Evolutionary conservation across 2,329 filamentous ascomycete species (phyloP).

Genomic region (Pseudohalonectria lignicola): DNA sequence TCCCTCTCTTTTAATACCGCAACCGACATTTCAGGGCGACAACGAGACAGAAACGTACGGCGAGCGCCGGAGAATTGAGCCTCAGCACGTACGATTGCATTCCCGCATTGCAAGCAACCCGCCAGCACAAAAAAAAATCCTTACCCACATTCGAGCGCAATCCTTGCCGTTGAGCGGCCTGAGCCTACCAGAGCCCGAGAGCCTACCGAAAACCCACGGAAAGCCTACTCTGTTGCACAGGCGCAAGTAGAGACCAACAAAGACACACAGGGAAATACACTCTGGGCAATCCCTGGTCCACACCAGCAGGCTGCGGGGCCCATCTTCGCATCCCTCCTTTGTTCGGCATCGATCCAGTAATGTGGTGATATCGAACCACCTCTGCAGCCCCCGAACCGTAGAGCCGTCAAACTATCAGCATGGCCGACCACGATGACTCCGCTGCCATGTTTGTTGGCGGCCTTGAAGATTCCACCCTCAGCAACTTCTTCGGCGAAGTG

Average conservation of each 20-base stretch:
- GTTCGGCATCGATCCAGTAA: neutral
- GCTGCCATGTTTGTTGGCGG: conserved; percentile 32
- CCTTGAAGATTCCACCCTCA: conserved; percentile 18
- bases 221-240: neutral
- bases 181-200: neutral
- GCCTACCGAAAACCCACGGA: neutral
- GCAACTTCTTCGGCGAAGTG: conserved; percentile 4
- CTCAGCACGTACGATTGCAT: conserved; percentile 3
- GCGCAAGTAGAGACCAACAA: no score
- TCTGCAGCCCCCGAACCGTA: conserved; percentile 1
- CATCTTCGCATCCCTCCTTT: no score
- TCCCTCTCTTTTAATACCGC: neutral
- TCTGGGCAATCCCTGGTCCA: no score
- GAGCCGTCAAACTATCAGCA: neutral
- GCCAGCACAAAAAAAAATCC: no score
- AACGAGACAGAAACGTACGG: neutral
- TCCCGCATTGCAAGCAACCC: neutral
- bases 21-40: conserved; percentile 1
- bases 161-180: conserved; percentile 1
- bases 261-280: no score
- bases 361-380: conserved; percentile 5
- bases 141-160: neutral
- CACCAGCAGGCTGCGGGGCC: no score
- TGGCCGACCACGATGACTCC: conserved; percentile 3
- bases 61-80: neutral